Evolutionary conservation across 331 rosid species (phyloP).

Genomic region (Acacia concinna): DNA sequence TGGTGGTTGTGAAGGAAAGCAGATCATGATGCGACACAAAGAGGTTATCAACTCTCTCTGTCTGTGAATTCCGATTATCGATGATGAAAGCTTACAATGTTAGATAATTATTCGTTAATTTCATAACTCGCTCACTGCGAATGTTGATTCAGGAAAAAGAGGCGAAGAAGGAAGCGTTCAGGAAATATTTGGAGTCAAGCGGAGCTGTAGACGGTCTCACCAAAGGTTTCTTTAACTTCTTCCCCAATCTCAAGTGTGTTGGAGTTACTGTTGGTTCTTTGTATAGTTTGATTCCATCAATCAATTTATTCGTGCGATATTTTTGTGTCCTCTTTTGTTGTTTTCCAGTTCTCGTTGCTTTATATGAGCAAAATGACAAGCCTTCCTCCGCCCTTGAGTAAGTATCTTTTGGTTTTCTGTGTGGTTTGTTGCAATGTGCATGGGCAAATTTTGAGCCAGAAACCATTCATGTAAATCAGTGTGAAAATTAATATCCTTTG

Average conservation of each 20-base stretch:
- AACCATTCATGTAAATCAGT: not conserved
- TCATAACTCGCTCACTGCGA: not conserved
- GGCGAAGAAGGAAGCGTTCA: constrained; percentile 84
- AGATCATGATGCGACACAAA: constrained; percentile 55
- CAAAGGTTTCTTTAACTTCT: constrained; percentile 54
- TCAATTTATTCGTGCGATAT: not conserved
- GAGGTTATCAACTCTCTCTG: constrained; percentile 38
- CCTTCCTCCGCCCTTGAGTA: constrained; percentile 94
- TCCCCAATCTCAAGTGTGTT: not conserved
- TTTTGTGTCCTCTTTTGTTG: not conserved
- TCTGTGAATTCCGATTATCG: not conserved
- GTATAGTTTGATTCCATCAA: not conserved
- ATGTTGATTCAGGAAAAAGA: constrained; percentile 66
- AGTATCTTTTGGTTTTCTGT: constrained; percentile 26
- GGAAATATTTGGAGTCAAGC: constrained; percentile 92
- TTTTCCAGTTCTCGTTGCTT: constrained; percentile 74
- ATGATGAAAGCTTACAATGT: not conserved
- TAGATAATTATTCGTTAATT: not conserved
- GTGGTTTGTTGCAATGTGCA: not conserved
- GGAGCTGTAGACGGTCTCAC: constrained; percentile 94
- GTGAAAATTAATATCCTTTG: not conserved
- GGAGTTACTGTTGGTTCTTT: not conserved
- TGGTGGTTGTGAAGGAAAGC: not conserved
- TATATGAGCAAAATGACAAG: constrained; percentile 94
- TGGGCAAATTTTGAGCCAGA: not conserved